Conservation (phyloP, 1,284 basidiomycete genomes). For the Anthracocystis panici-leucophaei region DNA sequence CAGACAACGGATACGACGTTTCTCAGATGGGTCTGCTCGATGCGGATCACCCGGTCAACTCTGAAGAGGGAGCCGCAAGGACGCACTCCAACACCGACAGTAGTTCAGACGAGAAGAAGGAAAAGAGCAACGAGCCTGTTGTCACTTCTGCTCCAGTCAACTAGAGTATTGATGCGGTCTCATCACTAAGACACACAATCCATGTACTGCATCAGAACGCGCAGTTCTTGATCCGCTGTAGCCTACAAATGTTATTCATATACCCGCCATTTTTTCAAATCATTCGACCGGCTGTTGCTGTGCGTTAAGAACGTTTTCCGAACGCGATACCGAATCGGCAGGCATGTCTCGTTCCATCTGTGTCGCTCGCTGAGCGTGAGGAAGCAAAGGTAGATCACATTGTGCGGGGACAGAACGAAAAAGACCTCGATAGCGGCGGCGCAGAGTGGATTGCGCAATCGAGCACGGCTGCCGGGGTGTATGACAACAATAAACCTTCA, state of each 20-base stretch:
- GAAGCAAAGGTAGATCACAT: background rate
- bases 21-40: conserved; percentile 55
- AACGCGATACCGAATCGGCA: background rate
- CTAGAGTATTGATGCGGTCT: background rate
- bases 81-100: conserved; percentile 18
- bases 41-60: conserved; percentile 16
- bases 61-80: conserved; percentile 37
- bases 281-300: background rate
- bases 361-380: background rate
- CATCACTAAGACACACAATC: background rate
- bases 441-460: background rate
- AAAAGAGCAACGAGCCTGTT: conserved; percentile 7
- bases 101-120: conserved; percentile 26
- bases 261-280: conserved; percentile 3
- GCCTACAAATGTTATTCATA: conserved; percentile 2
- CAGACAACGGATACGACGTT: conserved; percentile 63
- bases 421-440: background rate
- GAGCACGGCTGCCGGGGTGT: background rate
- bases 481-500: background rate
- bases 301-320: background rate
- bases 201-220: conserved; percentile 3
- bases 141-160: conserved; percentile 22
- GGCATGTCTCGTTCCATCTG: background rate
- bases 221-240: conserved; percentile 3
- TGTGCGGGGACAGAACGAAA: background rate